phyloP scores from a whole-genome alignment of 2,329 filamentous ascomycete genomes.

The Curvularia lunata region DNA sequence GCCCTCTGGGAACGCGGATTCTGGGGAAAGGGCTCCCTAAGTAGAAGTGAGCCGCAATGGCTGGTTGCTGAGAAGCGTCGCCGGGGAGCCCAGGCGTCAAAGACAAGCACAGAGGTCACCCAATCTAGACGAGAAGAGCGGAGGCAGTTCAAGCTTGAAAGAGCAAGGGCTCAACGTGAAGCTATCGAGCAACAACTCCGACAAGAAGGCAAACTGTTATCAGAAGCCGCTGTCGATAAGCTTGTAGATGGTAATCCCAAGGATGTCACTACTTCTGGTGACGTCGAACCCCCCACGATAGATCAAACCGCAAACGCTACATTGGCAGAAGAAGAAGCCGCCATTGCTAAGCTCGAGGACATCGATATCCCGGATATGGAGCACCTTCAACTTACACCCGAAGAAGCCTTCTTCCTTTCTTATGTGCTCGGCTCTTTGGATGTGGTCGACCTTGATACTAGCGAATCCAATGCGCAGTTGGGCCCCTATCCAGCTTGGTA shows the following conservation, averaged over 20 bases:
- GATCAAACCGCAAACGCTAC: conserved; percentile 16
- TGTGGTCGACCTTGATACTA: conserved; percentile 60
- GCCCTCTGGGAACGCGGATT: conserved; percentile 97
- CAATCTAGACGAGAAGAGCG: conserved; percentile 78
- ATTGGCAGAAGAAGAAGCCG: conserved; percentile 14
- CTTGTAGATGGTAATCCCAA: conserved; percentile 36
- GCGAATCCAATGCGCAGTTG: conserved; percentile 49
- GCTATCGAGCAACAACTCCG: conserved; percentile 75
- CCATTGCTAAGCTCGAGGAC: conserved; percentile 8
- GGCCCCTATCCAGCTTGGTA: conserved; percentile 47
- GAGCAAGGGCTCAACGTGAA: conserved; percentile 85
- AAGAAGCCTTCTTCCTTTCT: conserved; percentile 89
- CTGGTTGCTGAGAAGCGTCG: conserved; percentile 79
- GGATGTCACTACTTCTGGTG: conserved; percentile 24
- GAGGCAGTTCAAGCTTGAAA: conserved; percentile 84
- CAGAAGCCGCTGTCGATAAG: conserved; percentile 36
- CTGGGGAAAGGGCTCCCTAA: conserved; percentile 92
- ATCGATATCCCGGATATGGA: conserved; percentile 61
- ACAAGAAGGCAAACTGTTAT: conserved; percentile 55
- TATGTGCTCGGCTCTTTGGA: conserved; percentile 79
- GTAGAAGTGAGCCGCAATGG: conserved; percentile 95
- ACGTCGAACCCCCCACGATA: conserved; percentile 24
- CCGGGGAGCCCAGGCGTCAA: conserved; percentile 65
- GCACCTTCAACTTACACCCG: conserved; percentile 87
- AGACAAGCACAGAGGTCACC: conserved; percentile 84